Base-by-base conservation (phyloP, 2,329 filamentous ascomycete species). In the Triangularia verruculosa region DNA sequence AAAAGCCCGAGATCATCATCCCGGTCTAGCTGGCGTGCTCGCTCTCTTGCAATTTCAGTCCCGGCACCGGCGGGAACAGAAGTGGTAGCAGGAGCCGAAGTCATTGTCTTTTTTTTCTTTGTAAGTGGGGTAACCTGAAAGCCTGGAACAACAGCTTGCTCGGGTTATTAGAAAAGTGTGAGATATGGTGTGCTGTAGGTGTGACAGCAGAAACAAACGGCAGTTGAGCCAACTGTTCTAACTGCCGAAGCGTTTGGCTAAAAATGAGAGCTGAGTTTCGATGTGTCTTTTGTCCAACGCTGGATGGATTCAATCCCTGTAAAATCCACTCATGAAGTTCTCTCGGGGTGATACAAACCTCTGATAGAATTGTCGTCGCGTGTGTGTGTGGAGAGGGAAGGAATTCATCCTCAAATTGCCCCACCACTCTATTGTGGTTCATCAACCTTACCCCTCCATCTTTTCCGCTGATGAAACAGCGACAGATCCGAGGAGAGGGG, bases 1-100 rank as follows among this genome's bases (percentile, higher is more conserved):
- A 63, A 66, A 53, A 67, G 69, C 22, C 65, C 66, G 59, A 72
- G 66, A 17, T 64, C 30, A 53, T 72, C 69, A 55, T 69, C 68
- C 56, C 54, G 62, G 61, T 72, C 71, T 55, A 72, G 55, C 56
- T 32, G 61, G 61, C 55, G 57, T 20, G 70, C 70, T 60, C 52
- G 63, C n/a, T 43, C 61, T 24, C 51, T 54, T 17, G 51, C 51
- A 54, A 27, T 47, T 47, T 20, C 39, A 47, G 11, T 47, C 22
- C 59, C 47, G 12, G 65, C 65, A 15, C 63, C 56, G 28, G 61
- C 47, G 30, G 62, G 32, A 59, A 54, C 52, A n/a, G 63, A 27
- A 32, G n/a, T n/a, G n/a, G n/a, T n/a, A n/a, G 34, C 22, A 7
- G 63, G 15, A 27, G 25, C 22, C n/a, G 51, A 61, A 43, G 53